Conservation (phyloP, 139 green algal genomes). For the Desmodesmus armatus region DNA sequence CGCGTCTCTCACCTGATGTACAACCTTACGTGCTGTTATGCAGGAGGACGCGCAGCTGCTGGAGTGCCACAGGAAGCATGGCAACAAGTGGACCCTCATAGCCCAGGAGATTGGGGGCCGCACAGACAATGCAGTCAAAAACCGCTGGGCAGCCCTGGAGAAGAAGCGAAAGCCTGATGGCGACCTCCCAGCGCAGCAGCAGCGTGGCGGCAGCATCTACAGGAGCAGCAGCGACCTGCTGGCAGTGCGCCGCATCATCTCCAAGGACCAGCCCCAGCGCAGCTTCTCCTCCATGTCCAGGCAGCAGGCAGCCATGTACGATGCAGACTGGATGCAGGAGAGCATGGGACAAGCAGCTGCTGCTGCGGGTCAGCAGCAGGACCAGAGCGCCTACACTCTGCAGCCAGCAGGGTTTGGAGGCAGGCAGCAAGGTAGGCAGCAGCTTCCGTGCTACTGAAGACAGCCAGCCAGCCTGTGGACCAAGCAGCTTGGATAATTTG, state of each 20-base stretch:
- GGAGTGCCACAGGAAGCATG: constrained; percentile 60
- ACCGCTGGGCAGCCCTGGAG: constrained; percentile 59
- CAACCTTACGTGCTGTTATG: not conserved
- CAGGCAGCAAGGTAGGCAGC: no score
- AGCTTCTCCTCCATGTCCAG: no score
- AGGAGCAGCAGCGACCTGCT: constrained; percentile 1
- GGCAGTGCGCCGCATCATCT: not conserved
- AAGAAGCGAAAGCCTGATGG: constrained; percentile 44
- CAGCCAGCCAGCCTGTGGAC: not conserved
- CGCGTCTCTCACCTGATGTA: no score
- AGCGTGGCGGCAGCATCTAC: no score
- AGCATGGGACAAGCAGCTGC: no score
- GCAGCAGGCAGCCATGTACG: no score
- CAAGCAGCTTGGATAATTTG: not conserved
- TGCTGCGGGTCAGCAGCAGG: no score
- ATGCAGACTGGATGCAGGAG: no score
- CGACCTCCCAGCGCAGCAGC: not conserved
- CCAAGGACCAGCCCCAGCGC: constrained; percentile 29
- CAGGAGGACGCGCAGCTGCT: constrained; percentile 72
- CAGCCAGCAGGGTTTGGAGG: no score
- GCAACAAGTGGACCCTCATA: constrained; percentile 86
- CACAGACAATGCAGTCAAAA: constrained; percentile 84
- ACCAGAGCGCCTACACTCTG: no score
- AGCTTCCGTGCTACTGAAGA: not conserved
- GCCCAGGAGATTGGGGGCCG: constrained; percentile 75